Evolutionary conservation across 129 eudicot species (phyloP), one percentile per base, ranked within the genome.

Genomic region (Mikania micrantha): DNA sequence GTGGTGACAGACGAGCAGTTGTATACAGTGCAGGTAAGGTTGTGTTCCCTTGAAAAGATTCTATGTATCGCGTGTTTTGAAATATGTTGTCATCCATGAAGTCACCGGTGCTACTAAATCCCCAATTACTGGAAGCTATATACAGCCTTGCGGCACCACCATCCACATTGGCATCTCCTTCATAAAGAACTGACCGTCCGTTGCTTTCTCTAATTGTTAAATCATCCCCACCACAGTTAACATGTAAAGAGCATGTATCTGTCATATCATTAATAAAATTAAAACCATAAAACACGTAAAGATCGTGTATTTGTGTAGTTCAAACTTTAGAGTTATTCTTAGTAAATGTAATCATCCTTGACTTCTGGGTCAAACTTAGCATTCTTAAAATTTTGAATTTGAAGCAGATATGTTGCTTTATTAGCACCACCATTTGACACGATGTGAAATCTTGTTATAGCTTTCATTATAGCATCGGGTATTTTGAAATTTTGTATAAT

Each of bases 51-150:
- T 77, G 70, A 48, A 77, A 9, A 22, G 72, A 62, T 22, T 60
- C 74, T 13, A 76, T 57, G 60, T 60, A 77, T 34, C 85, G 85
- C 15, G 82, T 78, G 79, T 83, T 83, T 56, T 82, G 91, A 79
- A 42, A 75, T 76, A 74, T 70, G 73, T 79, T 72, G 39, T 83
- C 96, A 69, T 88, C 96, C 95, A 91, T 70, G 85, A 81, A 91
- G 82, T 83, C 98, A n/a, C 98, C 98, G 0, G 88, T 88, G 84
- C 91, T 85, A 75, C 95, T 88, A 66, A 88, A 84, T 50, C 98
- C 98, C 98, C 96, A 91, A 60, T 77, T 57, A 3, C 24, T 60
- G 35, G 39, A 50, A 32, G 77, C 65, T 64, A 42, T 68, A 19
- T 77, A 86, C 71, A 83, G 80, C 61, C 61, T 84, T 36, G 95